Evolutionary conservation across 306 rosid species (phyloP), one percentile per base, ranked within the genome.

Genomic region (Vigna radiata): DNA sequence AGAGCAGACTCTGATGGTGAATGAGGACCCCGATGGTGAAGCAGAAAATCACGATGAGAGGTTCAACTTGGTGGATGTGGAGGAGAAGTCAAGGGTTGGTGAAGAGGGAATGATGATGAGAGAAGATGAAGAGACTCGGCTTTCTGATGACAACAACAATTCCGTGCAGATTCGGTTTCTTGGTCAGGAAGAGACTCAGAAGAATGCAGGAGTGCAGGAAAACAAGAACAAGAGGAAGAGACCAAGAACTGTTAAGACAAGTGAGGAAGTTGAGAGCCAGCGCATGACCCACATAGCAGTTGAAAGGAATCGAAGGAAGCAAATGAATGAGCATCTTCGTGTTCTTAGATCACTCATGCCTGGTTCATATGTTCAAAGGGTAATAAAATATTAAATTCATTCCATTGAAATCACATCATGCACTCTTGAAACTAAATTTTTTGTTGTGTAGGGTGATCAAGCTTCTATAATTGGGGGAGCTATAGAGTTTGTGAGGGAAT

Each of bases 381-480:
- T 93, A 76, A 0, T 82, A 64, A 68, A 14, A 4, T 3, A 4
- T 37, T 4, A 29, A 3, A 64, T 37, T 5, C 31, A 66, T 66
- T 66, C 53, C 19, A 41, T 41, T 9, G 4, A 41, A 41, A 41
- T 41, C 46, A 25, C 27, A 25, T 2, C 2, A 61, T 31, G 46
- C 23, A 60, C 12, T 4, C 21, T 29, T 29, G 31, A 29, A 29
- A 16, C 11, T 39, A 5, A 11, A 33, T 33, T 4, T 5, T 2
- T 13, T 21, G 14, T 27, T 46, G 3, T 66, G 4, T 54, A 94
- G 98, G 98, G 97, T 61, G 98, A 95, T 82, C 98, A 95, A 86
- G 98, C 98, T n/a, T 95, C 98, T 1, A 95, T 95, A 55, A 95
- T 95, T 68, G 98, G 97, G 0, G 98, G 98, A 81, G 98, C 98